Conservation (phyloP, 352 stramenopile genomes). For the Phytophthora constricta region DNA sequence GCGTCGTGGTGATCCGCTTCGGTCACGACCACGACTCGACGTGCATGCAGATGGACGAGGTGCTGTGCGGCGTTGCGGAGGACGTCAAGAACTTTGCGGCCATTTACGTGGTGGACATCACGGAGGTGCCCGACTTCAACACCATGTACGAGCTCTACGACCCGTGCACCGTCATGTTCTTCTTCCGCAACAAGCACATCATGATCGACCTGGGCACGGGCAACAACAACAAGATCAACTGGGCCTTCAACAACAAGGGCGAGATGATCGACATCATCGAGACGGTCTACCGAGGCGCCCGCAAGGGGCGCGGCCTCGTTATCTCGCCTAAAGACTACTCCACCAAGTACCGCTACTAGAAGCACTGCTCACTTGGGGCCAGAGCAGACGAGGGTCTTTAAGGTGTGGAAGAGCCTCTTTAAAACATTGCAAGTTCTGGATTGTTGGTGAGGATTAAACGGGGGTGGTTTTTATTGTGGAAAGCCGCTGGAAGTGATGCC, state of each 20-base stretch:
- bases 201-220: constrained; percentile 99
- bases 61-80: constrained; percentile 95
- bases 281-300: constrained; percentile 97
- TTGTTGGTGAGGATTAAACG: too few relatives aligned
- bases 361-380: too few relatives aligned
- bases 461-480: constrained; percentile 12
- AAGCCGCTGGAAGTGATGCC: too few relatives aligned
- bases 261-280: constrained; percentile 99
- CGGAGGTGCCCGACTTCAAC: constrained; percentile 99
- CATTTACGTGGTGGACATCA: constrained; percentile 96
- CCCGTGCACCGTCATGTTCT: constrained; percentile 99
- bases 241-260: constrained; percentile 96
- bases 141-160: constrained; percentile 99
- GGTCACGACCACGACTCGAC: constrained; percentile 97
- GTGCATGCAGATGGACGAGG: constrained; percentile 99
- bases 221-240: constrained; percentile 99
- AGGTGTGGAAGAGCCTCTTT: not conserved
- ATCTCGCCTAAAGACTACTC: constrained; percentile 99
- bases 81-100: constrained; percentile 99
- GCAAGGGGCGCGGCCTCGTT: constrained; percentile 97
- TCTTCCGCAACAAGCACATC: constrained; percentile 99
- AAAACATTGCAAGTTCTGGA: not conserved
- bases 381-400: too few relatives aligned
- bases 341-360: constrained; percentile 99
- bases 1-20: constrained; percentile 99